These are phyloP conservation scores for Ophiostoma quercus DNA, from an alignment of 2,329 filamentous ascomycete genomes.

Conservation along the genomic window DNA sequence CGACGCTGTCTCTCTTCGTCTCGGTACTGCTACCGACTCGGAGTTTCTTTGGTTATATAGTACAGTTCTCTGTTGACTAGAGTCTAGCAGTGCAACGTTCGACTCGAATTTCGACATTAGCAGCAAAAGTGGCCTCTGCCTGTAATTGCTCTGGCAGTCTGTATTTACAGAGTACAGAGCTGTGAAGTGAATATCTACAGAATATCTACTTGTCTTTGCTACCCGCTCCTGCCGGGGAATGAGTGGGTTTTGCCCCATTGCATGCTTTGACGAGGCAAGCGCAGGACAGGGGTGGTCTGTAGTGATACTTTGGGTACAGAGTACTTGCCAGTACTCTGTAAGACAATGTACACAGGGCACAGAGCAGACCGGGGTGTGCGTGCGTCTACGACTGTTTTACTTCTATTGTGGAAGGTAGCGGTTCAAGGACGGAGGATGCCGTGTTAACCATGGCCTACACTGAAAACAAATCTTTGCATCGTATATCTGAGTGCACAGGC, in stretches of 20 bases:
- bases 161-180: neutral
- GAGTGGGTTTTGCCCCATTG: constrained; percentile 20
- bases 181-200: neutral
- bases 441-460: neutral
- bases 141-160: too few species aligned
- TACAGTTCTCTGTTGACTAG: too few species aligned
- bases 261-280: constrained; percentile 27
- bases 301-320: neutral
- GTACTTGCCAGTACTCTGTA: neutral
- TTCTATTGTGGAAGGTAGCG: neutral
- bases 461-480: neutral
- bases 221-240: constrained; percentile 23
- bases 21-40: constrained; percentile 7
- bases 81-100: neutral
- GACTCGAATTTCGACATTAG: neutral
- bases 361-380: neutral
- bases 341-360: neutral
- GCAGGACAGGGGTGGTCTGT: constrained; percentile 13
- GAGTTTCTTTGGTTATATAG: neutral
- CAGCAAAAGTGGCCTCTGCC: neutral
- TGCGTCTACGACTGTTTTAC: neutral
- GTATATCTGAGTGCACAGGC: neutral
- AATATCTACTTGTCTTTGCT: constrained; percentile 3
- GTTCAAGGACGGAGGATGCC: neutral
- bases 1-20: constrained; percentile 1